Evolutionary conservation across 495 filamentous ascomycete species (phyloP), one percentile per base, ranked within the genome.

Genomic region (Tuber microsphaerosporum): DNA sequence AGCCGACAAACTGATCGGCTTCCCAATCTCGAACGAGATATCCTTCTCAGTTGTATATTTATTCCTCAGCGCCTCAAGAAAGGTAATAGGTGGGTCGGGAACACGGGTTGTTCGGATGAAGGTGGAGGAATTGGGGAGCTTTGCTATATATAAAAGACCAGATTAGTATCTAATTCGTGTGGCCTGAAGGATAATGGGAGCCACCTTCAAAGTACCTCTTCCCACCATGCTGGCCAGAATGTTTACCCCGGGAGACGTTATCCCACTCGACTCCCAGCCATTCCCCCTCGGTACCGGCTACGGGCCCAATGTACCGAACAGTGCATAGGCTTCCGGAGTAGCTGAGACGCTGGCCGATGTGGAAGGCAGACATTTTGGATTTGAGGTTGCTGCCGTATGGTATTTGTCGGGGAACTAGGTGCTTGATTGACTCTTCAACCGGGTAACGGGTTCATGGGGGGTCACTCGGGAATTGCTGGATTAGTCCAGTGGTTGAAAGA

Each of bases 181-280:
- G 56, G 46, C 39, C n/a, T 41, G 43, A 46, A 43, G 71, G 37
- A 17, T 1, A 42, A 75, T 74, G 71, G 14, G 43, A 19, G 44
- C 31, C 12, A 81, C 84, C 97, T 79, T 87, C 86, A 80, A 98
- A 98, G 82, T 98, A 97, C 74, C 87, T 89, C 77, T 88, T 85
- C 71, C 92, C 93, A 39, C 89, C 89, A 85, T 94, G 89, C 74
- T 90, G 89, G 16, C 96, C 95, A 75, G 93, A 88, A 85, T 99
- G 94, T 85, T 97, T 98, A 44, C 95, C 96, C 81, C 93, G 86
- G 61, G 85, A 86, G 73, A 89, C 86, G 80, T 97, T 91, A 84
- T 98, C 95, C 96, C 96, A 99, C 86, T 99, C 95, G 31, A 98
- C 93, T 41, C 95, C 95, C 31, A 99, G 86, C 96, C 95, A 98